Conservation (phyloP, 1,139 yeast species). For the Blastobotrys ciferrii region DNA sequence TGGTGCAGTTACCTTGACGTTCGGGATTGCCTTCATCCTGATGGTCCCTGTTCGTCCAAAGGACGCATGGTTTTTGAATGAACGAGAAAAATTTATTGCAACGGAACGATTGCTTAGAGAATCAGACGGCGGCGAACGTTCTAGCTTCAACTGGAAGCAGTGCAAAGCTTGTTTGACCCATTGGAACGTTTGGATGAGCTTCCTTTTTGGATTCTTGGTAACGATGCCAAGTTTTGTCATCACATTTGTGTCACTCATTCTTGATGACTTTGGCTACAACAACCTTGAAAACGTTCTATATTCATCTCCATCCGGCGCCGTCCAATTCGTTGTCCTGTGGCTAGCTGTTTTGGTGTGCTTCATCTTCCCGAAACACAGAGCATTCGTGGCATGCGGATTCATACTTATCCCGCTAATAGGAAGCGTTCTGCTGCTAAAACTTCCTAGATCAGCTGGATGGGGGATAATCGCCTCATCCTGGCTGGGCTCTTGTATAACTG, state of each 20-base stretch:
- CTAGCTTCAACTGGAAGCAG: conserved; percentile 51
- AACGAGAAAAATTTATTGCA: conserved; percentile 50
- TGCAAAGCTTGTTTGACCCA: conserved; percentile 42
- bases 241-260: conserved; percentile 33
- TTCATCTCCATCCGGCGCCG: conserved; percentile 30
- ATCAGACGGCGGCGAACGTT: conserved; percentile 51
- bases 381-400: conserved; percentile 16
- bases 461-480: neutral
- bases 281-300: conserved; percentile 28
- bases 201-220: conserved; percentile 41
- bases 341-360: conserved; percentile 22
- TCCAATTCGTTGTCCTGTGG: conserved; percentile 23
- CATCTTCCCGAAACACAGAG: conserved; percentile 18
- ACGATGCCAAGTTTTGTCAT: conserved; percentile 51
- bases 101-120: conserved; percentile 35
- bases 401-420: neutral
- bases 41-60: conserved; percentile 53
- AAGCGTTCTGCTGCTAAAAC: neutral
- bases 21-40: conserved; percentile 47
- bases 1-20: conserved; percentile 50
- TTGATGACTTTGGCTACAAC: conserved; percentile 31
- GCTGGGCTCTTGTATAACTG: conserved; percentile 21
- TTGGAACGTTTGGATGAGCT: conserved; percentile 48
- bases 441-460: conserved; percentile 30
- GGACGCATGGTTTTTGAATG: conserved; percentile 52